phyloP scores from a whole-genome alignment of 129 eudicot genomes.

The Oenanthe sinensis region DNA sequence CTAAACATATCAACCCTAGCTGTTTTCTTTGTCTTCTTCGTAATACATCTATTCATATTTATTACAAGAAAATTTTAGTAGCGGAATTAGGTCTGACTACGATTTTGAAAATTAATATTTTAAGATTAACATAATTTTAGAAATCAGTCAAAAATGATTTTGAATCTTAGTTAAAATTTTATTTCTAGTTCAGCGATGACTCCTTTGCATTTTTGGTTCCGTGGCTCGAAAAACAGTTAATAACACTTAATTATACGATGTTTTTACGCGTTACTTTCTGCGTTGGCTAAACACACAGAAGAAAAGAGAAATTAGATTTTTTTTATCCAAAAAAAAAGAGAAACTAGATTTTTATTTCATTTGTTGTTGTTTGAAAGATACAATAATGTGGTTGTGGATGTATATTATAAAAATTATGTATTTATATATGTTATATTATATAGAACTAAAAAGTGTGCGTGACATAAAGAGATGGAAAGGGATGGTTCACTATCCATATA shows the following conservation, averaged over 20 bases:
- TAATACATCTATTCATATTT: not conserved
- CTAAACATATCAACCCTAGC: not conserved
- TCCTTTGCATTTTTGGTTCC: too few relatives aligned
- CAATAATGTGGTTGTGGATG: not conserved
- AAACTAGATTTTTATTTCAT: not conserved
- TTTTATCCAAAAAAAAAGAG: too few relatives aligned
- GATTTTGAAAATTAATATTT: too few relatives aligned
- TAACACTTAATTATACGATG: not conserved
- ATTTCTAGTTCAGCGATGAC: too few relatives aligned
- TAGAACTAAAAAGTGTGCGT: not conserved
- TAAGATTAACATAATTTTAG: too few relatives aligned
- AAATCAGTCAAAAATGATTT: too few relatives aligned
- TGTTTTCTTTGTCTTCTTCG: slow-evolving; percentile 4
- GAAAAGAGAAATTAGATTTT: not conserved
- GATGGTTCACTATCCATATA: not conserved
- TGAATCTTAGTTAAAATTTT: too few relatives aligned
- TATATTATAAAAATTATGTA: too few relatives aligned
- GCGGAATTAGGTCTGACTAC: too few relatives aligned
- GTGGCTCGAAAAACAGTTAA: too few relatives aligned
- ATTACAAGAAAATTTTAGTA: not conserved
- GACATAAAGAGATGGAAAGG: not conserved
- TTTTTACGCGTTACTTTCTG: not conserved
- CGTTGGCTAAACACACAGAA: not conserved
- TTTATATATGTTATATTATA: not conserved
- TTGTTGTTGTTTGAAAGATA: not conserved